Base-by-base conservation (phyloP, 306 rosid genomes). In the Dryas drummondii region DNA sequence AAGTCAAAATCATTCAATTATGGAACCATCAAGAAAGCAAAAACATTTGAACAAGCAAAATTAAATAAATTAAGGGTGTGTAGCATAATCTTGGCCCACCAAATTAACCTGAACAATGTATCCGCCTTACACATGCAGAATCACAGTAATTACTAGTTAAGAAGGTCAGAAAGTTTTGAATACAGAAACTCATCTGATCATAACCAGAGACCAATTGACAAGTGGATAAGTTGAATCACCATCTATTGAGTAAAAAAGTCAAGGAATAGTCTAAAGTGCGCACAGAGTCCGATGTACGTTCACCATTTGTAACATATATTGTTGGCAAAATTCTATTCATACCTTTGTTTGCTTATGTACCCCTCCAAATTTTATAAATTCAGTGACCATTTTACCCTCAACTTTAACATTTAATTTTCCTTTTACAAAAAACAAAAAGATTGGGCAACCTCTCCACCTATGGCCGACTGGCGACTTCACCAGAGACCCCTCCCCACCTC, bases 1-100 rank as follows among this genome's bases (percentile, higher is more conserved):
- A 71, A 6, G 62, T n/a, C 10, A 70, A 70, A 52, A 1, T 44
- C 41, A 54, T 54, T 52, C 62, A 52, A 54, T 50, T 70, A 54
- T n/a, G 32, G 9, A 46, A 12, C 54, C 32, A 10, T 69, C 10
- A 16, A 45, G 5, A 44, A 56, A 22, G 58, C 7, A 15, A 55
- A 22, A 54, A 11, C 5, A 2, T 6, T 26, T 17, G 14, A 42
- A 41, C 51, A 70, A 71, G 10, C 7, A 71, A 16, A 41, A 54
- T 55, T 17, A 16, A 71, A 54, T 32, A 52, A 65, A 10, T 32
- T 60, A 11, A 32, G n/a, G 4, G 27, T 2, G 47, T 15, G 9
- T 15, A 51, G 44, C 44, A 68, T 15, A 69, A 51, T 51, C 13
- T 40, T 52, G 9, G 6, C 32, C 8, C 54, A 56, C 19, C 19